Evolutionary conservation across 176 grass and related monocot genomes (phyloP).

Genomic region (Musa beccarii): DNA sequence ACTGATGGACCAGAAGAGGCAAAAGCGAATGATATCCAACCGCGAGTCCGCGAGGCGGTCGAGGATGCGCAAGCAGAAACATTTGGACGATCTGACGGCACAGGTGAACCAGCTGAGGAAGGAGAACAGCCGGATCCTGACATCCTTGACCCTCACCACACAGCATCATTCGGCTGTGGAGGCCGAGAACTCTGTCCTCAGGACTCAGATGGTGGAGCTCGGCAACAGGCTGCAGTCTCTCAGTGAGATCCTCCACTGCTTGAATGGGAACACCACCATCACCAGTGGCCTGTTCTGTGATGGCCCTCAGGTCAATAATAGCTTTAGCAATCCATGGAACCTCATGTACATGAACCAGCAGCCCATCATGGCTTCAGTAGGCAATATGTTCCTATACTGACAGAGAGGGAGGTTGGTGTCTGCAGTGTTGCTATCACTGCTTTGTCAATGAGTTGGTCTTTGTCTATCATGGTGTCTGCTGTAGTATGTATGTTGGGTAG

Average conservation of each 20-base stretch:
- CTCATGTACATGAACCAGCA: neutral
- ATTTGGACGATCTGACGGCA: constrained; percentile 51
- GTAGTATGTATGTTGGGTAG: neutral
- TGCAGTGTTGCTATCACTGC: neutral
- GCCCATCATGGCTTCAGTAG: constrained; percentile 1
- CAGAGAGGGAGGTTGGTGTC: neutral
- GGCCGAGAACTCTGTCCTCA: constrained; percentile 59
- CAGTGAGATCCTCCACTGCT: constrained; percentile 35
- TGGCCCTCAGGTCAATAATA: neutral
- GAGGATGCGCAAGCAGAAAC: constrained; percentile 60
- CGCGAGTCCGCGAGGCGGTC: constrained; percentile 71
- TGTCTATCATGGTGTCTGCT: neutral
- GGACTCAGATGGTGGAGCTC: constrained; percentile 59
- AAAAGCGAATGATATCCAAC: constrained; percentile 73
- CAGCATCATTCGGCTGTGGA: constrained; percentile 38
- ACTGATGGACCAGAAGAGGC: constrained; percentile 43
- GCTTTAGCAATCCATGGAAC: constrained; percentile 3
- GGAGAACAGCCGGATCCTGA: constrained; percentile 26
- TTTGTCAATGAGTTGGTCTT: neutral
- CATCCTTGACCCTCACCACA: constrained; percentile 22
- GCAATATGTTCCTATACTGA: neutral
- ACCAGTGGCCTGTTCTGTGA: neutral
- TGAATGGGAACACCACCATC: constrained; percentile 19
- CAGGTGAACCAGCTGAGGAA: constrained; percentile 47
- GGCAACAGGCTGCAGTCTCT: constrained; percentile 45